phyloP scores from a whole-genome alignment of 2,329 filamentous ascomycete genomes.

The Colletotrichum camelliae region DNA sequence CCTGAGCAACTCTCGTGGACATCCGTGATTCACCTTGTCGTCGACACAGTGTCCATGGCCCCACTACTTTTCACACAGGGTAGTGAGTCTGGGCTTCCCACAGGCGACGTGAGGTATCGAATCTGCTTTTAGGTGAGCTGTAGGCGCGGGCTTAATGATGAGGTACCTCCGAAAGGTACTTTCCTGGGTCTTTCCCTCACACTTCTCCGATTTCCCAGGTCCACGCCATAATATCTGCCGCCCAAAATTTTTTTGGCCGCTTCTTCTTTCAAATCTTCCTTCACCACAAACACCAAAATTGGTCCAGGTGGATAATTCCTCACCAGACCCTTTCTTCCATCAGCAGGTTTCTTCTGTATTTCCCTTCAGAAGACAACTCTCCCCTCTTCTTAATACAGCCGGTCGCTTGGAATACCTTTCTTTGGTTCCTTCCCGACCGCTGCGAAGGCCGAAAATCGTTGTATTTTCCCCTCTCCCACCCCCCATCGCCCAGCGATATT shows the following conservation, averaged over 20 bases:
- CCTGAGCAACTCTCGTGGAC: background rate
- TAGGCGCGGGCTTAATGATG: background rate
- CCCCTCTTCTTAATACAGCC: conserved; percentile 20
- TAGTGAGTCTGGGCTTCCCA: background rate
- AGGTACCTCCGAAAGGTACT: conserved; percentile 12
- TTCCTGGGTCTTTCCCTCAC: conserved; percentile 18
- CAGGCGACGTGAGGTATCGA: background rate
- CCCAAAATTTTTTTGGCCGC: conserved; percentile 21
- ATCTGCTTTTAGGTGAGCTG: background rate
- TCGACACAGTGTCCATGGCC: background rate
- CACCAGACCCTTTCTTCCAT: conserved; percentile 20
- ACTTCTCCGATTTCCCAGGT: background rate
- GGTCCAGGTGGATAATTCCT: conserved; percentile 24
- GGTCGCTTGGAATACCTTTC: conserved; percentile 13
- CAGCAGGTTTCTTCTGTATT: conserved; percentile 27
- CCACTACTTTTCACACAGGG: background rate
- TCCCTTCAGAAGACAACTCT: conserved; percentile 26
- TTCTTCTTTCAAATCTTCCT: conserved; percentile 15
- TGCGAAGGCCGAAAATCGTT: conserved; percentile 13
- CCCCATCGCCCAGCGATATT: conserved; percentile 21
- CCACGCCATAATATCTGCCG: conserved; percentile 23
- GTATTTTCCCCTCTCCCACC: conserved; percentile 8
- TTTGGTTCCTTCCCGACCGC: conserved; percentile 12
- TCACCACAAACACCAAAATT: conserved; percentile 25
- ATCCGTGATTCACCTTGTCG: background rate